Evolutionary conservation across 176 grass and related monocot species (phyloP), one percentile per base, ranked within the genome.

Genomic region (Bonia amplexicaulis): DNA sequence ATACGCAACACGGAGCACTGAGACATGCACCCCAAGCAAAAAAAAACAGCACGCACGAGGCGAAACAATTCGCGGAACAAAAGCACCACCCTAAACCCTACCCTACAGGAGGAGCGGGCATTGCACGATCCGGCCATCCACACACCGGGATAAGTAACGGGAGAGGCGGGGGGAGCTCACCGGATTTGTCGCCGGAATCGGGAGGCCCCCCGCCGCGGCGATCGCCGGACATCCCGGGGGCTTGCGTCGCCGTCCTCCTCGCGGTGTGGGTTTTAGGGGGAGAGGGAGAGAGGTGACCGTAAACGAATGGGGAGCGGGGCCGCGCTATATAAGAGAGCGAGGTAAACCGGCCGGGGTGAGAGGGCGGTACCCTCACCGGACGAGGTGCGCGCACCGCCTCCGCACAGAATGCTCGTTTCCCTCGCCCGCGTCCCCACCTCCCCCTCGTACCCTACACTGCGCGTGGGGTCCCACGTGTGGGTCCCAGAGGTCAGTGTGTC

Each of bases 381-480:
- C 0, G 9, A 1, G 42, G 64, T 46, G 41, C 16, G 10, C 48
- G 46, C 87, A 81, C 85, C 49, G 61, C 48, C 19, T 1, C 19
- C 69, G 40, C 84, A 23, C 78, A 10, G 67, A 25, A 19, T 20
- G 55, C 75, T 39, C 39, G 19, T 39, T 66, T 65, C 40, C 7
- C 73, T 78, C 6, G 1, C 41, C 9, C 1, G 47, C 1, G 19
- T 40, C 31, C 9, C 46, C 12, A 29, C 26, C 4, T 9, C 7
- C 0, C 20, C 1, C 13, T 69, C 17, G 0, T 33, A 6, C 20
- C 6, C 55, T 8, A 15, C 23, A 20, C 66, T 84, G 68, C 79
- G 0, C 0, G 2, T 12, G 27, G 76, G 52, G 0, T 1, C 52
- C 5, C 0, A 0, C 0, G 0, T 0, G 12, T 22, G 27, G 29